Conservation (phyloP, 139 green algal genomes). For the Picochlorum sp. region DNA sequence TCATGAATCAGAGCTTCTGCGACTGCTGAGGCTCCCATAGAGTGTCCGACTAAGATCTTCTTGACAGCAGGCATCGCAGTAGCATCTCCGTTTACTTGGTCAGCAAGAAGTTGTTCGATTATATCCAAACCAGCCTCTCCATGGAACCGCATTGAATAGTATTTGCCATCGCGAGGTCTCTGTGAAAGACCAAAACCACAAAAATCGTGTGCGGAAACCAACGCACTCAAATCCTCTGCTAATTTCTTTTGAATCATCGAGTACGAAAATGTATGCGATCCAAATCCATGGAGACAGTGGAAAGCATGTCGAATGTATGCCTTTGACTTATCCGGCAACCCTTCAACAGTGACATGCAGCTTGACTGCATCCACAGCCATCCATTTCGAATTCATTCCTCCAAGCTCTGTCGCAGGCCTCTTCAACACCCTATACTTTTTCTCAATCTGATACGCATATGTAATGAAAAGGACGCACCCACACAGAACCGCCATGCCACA, state of each 20-base stretch:
- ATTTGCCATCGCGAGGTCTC: constrained; percentile 27
- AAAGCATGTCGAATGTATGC: background rate
- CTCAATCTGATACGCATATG: constrained; percentile 4
- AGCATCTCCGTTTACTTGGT: too few relatives aligned
- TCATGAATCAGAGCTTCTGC: constrained; percentile 43
- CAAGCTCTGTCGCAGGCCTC: constrained; percentile 37
- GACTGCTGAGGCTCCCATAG: constrained; percentile 54
- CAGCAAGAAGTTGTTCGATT: constrained; percentile 27
- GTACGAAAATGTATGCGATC: constrained; percentile 62
- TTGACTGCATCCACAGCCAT: constrained; percentile 21
- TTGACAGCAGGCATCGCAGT: background rate
- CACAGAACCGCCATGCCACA: constrained; percentile 25
- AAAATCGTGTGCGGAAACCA: constrained; percentile 73
- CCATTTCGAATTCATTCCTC: constrained; percentile 47
- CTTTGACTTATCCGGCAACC: background rate
- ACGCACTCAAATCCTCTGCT: constrained; percentile 31
- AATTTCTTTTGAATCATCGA: constrained; percentile 42
- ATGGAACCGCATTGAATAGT: constrained; percentile 67
- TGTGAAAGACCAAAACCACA: constrained; percentile 77
- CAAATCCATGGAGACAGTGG: constrained; percentile 83
- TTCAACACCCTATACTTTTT: constrained; percentile 17
- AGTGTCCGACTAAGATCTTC: constrained; percentile 69
- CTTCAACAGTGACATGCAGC: constrained; percentile 40
- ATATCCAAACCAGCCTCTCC: constrained; percentile 36
- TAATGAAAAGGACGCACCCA: constrained; percentile 11